Percentiles rank a stretch among this genome's conserved stretches.
Evolutionary conservation across 2,329 filamentous ascomycete species (phyloP).

Genomic region (Xylariaceae sp.): DNA sequence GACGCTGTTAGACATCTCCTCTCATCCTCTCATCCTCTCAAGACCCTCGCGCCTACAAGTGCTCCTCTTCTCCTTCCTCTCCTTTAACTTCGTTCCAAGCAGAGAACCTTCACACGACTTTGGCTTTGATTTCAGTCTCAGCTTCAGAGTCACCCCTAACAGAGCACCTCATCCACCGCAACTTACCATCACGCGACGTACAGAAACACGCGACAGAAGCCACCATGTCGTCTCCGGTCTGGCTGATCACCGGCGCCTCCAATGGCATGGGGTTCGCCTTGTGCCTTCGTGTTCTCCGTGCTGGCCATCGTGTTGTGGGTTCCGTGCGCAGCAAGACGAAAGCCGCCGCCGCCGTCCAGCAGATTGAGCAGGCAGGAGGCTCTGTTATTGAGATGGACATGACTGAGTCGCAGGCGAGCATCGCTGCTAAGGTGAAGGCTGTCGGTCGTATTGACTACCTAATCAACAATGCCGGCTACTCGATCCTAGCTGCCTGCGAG

Average conservation of each 20-base stretch:
- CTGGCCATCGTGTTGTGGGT: constrained; percentile 40
- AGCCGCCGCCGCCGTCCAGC: constrained; percentile 31
- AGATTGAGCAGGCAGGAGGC: constrained; percentile 37
- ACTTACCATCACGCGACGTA: too few relatives aligned
- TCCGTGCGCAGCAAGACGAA: constrained; percentile 38
- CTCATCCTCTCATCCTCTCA: too few relatives aligned
- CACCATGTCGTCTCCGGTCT: constrained; percentile 31
- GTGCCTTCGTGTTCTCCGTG: constrained; percentile 35
- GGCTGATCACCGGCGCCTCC: constrained; percentile 43
- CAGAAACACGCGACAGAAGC: too few relatives aligned
- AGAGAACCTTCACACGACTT: too few relatives aligned
- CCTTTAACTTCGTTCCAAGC: too few relatives aligned
- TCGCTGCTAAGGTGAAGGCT: constrained; percentile 31
- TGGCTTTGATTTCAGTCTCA: too few relatives aligned
- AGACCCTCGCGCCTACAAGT: too few relatives aligned
- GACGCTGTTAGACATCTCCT: too few relatives aligned
- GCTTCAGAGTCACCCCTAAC: too few relatives aligned
- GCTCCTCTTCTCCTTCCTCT: too few relatives aligned
- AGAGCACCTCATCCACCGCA: too few relatives aligned
- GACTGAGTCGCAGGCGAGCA: constrained; percentile 36
- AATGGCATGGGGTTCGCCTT: constrained; percentile 41
- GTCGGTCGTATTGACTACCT: constrained; percentile 37
- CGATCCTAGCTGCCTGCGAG: constrained; percentile 31
- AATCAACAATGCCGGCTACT: constrained; percentile 39
- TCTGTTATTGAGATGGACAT: constrained; percentile 39